phyloP scores from a whole-genome alignment of 106 monocot genomes.

The Dioscorea dumetorum region DNA sequence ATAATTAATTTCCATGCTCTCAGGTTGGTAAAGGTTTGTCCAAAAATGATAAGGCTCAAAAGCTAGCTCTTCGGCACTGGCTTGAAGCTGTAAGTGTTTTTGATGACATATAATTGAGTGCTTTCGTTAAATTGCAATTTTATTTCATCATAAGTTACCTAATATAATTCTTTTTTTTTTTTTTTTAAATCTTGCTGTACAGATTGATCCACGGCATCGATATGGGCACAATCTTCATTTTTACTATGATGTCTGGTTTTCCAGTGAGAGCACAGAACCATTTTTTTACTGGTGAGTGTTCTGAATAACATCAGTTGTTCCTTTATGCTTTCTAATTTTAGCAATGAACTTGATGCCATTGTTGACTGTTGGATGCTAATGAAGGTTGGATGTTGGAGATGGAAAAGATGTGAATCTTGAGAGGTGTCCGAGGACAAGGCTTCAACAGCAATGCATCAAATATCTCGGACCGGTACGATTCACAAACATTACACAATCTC shows the following conservation, averaged over 20 bases:
- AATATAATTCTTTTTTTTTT: background rate
- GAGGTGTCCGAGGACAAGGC: constrained; percentile 47
- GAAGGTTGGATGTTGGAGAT: constrained; percentile 68
- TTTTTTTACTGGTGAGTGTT: constrained; percentile 61
- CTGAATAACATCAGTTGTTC: background rate
- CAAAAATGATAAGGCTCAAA: constrained; percentile 60
- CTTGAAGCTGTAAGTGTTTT: constrained; percentile 58
- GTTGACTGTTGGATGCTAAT: background rate
- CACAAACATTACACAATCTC: background rate
- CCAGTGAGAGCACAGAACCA: constrained; percentile 46
- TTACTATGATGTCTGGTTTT: constrained; percentile 64
- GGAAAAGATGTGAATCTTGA: constrained; percentile 64
- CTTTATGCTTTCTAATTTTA: background rate
- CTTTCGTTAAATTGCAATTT: background rate
- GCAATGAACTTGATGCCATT: background rate
- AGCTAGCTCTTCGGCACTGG: constrained; percentile 73
- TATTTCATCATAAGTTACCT: background rate
- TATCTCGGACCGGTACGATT: constrained; percentile 64
- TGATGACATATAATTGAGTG: background rate
- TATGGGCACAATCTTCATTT: constrained; percentile 65
- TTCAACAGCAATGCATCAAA: constrained; percentile 57
- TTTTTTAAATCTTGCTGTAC: constrained; percentile 6
- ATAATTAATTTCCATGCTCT: background rate
- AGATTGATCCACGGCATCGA: constrained; percentile 83
- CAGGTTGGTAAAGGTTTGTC: constrained; percentile 71